Conservation (phyloP, 2,329 filamentous ascomycete species). For the Phaeoacremonium minimum region DNA sequence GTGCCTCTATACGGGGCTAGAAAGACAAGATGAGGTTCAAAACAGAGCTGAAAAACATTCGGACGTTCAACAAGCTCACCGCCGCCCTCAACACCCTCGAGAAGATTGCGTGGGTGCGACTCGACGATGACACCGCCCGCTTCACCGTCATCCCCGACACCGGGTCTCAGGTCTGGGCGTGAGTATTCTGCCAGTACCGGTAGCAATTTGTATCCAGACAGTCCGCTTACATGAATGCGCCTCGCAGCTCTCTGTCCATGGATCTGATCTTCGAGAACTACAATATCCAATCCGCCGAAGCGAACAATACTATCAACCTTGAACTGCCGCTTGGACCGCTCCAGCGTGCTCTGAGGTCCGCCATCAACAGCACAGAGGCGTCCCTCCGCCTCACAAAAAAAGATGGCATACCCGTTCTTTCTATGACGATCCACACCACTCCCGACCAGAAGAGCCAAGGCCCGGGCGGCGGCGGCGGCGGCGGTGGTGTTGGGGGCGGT, state of each 20-base stretch:
- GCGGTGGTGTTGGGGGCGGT: too few species aligned
- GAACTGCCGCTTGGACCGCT: conserved; percentile 87
- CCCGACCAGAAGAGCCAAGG: conserved; percentile 44
- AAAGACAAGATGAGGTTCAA: conserved; percentile 56
- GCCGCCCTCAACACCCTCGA: conserved; percentile 64
- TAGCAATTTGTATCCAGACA: too few species aligned
- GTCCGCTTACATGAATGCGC: conserved; percentile 29
- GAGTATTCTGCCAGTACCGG: too few species aligned
- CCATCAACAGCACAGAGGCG: conserved; percentile 74
- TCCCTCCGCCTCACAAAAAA: conserved; percentile 91
- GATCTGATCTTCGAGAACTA: conserved; percentile 87
- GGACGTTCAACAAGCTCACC: conserved; percentile 62
- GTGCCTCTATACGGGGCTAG: conserved; percentile 3
- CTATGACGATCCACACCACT: conserved; percentile 81
- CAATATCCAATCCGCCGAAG: conserved; percentile 78
- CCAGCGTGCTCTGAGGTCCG: conserved; percentile 87
- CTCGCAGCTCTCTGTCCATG: conserved; percentile 51
- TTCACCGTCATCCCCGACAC: conserved; percentile 95
- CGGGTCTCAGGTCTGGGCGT: conserved; percentile 96
- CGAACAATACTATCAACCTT: conserved; percentile 87
- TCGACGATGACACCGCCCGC: conserved; percentile 81
- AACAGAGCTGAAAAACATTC: conserved; percentile 61
- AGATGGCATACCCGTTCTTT: conserved; percentile 79
- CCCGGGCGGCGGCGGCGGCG: conserved; percentile 24
- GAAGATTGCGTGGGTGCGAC: conserved; percentile 84